These are phyloP conservation scores for Fusarium sp. DNA, from an alignment of 2,329 filamentous ascomycete genomes.

Conservation along the genomic window DNA sequence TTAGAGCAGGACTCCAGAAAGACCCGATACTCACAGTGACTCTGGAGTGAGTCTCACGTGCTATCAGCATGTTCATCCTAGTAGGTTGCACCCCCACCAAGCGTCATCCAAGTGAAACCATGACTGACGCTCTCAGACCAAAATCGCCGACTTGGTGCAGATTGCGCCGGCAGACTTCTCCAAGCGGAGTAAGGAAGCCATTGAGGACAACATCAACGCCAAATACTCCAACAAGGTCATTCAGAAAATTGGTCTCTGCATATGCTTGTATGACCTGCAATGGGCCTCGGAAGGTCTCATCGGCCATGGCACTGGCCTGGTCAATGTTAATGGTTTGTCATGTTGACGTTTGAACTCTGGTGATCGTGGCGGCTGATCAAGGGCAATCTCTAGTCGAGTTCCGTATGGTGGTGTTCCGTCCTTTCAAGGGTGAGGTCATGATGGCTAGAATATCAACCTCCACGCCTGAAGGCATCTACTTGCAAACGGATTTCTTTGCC, in stretches of 20 bases:
- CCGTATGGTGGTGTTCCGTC: conserved; percentile 91
- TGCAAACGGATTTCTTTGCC: conserved; percentile 92
- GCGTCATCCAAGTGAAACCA: conserved; percentile 8
- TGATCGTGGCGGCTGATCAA: conserved; percentile 16
- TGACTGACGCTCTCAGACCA: conserved; percentile 71
- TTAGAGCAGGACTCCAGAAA: too few species aligned
- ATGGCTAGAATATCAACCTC: conserved; percentile 84
- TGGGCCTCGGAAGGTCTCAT: conserved; percentile 94
- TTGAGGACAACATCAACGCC: conserved; percentile 96
- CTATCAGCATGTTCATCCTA: conserved; percentile 62
- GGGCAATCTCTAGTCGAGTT: conserved; percentile 77
- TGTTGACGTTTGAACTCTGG: neutral
- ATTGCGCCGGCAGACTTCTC: conserved; percentile 90
- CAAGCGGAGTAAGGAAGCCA: conserved; percentile 83
- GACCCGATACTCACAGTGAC: neutral
- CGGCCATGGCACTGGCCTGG: conserved; percentile 89
- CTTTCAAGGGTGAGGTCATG: conserved; percentile 95
- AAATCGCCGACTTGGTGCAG: conserved; percentile 93
- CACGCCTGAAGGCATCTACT: conserved; percentile 77
- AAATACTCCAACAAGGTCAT: conserved; percentile 96
- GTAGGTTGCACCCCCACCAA: conserved; percentile 47
- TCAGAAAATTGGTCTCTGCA: conserved; percentile 92
- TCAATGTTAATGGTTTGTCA: conserved; percentile 89
- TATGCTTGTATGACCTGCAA: conserved; percentile 91
- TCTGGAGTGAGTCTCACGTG: neutral